phyloP scores from a whole-genome alignment of 1,139 yeast species.

The Suhomyces yuchorum region DNA sequence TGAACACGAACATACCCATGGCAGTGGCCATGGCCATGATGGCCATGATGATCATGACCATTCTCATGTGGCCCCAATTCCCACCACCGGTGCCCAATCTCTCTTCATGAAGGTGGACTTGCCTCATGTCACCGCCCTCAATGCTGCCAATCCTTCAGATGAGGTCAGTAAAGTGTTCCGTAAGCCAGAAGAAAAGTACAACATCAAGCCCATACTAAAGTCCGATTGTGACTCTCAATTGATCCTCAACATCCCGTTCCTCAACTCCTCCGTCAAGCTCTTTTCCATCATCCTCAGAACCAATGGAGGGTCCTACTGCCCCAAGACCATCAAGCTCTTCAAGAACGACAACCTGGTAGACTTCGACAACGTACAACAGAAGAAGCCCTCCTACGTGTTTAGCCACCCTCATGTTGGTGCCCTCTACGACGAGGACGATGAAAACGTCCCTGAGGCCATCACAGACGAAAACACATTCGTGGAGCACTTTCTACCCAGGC shows the following conservation, averaged over 20 bases:
- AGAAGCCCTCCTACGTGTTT: slow-evolving; percentile 54
- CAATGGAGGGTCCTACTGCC: slow-evolving; percentile 64
- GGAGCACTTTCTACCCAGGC: slow-evolving; percentile 81
- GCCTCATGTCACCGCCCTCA: slow-evolving; percentile 63
- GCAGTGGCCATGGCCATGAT: slow-evolving; percentile 23
- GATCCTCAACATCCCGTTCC: slow-evolving; percentile 69
- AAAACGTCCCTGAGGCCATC: slow-evolving; percentile 35
- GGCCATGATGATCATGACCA: slow-evolving; percentile 21
- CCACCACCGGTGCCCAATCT: slow-evolving; percentile 71
- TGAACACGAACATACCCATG: slow-evolving; percentile 39
- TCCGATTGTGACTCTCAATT: slow-evolving; percentile 86
- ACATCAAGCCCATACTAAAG: slow-evolving; percentile 51
- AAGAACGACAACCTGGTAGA: slow-evolving; percentile 72
- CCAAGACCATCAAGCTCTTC: slow-evolving; percentile 67
- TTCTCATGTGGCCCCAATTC: slow-evolving; percentile 62
- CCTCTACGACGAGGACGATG: slow-evolving; percentile 30
- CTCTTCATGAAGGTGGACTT: slow-evolving; percentile 63
- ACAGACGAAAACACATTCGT: slow-evolving; percentile 58
- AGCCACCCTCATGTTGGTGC: slow-evolving; percentile 68
- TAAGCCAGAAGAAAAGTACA: slow-evolving; percentile 40
- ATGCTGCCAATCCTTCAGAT: slow-evolving; percentile 54
- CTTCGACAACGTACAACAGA: slow-evolving; percentile 59
- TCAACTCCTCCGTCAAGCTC: slow-evolving; percentile 72
- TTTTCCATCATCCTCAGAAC: slow-evolving; percentile 74
- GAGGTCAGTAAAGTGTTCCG: slow-evolving; percentile 58